Evolutionary conservation across 257 asterid genomes (phyloP), one percentile per base, ranked within the genome.

Genomic region (Gentiana dahurica): DNA sequence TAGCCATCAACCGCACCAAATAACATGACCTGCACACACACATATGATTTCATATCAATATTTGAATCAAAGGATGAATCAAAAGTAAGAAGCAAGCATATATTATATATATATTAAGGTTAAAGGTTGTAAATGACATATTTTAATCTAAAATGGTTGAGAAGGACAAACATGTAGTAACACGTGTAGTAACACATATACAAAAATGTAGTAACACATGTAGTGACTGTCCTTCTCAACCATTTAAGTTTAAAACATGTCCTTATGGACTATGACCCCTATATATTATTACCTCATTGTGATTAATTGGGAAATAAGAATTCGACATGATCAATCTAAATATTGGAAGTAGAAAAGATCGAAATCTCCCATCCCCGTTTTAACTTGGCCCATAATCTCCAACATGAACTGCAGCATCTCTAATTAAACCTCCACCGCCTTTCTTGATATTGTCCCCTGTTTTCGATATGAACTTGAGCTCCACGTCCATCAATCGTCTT

Each of bases 241-340:
- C n/a, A n/a, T n/a, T n/a, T n/a, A n/a, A n/a, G n/a, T n/a, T n/a
- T n/a, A n/a, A n/a, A n/a, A n/a, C n/a, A n/a, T n/a, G n/a, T n/a
- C n/a, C n/a, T n/a, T n/a, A n/a, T n/a, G n/a, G n/a, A n/a, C n/a
- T n/a, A n/a, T n/a, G n/a, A n/a, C n/a, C n/a, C n/a, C n/a, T n/a
- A n/a, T 15, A 15, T 15, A 36, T 15, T 52, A 52, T 6, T 53
- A 53, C 9, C 80, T 90, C 85, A 13, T 86, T 67, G 69, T 89
- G 97, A 44, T 84, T 88, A 39, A 24, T 79, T 81, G 6, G 94
- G 76, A 86, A 90, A 65, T 90, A 94, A 15, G 78, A 1, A 60
- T 90, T 90, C 3, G 98, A 80, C 83, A 13, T 90, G 98, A 60
- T 90, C 98, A 13, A 90, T 65, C 98, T 96, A 90, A 10, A 90